These are phyloP conservation scores for Fusarium cicatricum DNA, from an alignment of 2,329 filamentous ascomycete species.

Conservation along the genomic window DNA sequence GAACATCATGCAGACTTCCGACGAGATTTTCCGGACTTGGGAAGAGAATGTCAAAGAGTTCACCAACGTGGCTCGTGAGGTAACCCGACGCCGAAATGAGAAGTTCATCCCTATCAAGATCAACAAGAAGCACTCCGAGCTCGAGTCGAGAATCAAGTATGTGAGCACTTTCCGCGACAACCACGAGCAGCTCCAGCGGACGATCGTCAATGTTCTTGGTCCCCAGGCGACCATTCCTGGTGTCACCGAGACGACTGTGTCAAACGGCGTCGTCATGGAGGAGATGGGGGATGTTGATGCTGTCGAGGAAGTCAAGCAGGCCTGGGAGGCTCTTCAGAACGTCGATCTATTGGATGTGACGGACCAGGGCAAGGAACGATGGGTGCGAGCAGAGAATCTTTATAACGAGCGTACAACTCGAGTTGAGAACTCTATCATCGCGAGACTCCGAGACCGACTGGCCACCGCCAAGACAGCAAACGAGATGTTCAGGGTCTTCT, in stretches of 20 bases:
- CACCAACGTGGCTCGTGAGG: constrained; percentile 95
- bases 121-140: constrained; percentile 82
- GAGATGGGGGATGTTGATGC: constrained; percentile 98
- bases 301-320: constrained; percentile 93
- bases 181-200: constrained; percentile 95
- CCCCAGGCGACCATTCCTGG: constrained; percentile 69
- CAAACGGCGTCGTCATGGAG: constrained; percentile 78
- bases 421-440: constrained; percentile 99
- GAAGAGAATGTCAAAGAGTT: constrained; percentile 98
- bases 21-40: constrained; percentile 90
- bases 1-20: constrained; percentile 81
- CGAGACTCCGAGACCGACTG: constrained; percentile 87
- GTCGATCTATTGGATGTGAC: constrained; percentile 95
- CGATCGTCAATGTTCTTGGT: constrained; percentile 95
- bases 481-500: constrained; percentile 99
- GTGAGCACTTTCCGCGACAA: constrained; percentile 95
- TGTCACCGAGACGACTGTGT: constrained; percentile 57
- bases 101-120: constrained; percentile 99
- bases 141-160: constrained; percentile 91
- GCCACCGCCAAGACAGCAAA: constrained; percentile 97
- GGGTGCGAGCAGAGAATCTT: constrained; percentile 92
- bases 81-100: constrained; percentile 90
- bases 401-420: constrained; percentile 98
- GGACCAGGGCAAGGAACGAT: constrained; percentile 85
- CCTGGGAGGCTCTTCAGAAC: constrained; percentile 92